These are phyloP conservation scores for Recurvomyces mirabilis DNA, from an alignment of 495 filamentous ascomycete genomes.

Conservation along the genomic window DNA sequence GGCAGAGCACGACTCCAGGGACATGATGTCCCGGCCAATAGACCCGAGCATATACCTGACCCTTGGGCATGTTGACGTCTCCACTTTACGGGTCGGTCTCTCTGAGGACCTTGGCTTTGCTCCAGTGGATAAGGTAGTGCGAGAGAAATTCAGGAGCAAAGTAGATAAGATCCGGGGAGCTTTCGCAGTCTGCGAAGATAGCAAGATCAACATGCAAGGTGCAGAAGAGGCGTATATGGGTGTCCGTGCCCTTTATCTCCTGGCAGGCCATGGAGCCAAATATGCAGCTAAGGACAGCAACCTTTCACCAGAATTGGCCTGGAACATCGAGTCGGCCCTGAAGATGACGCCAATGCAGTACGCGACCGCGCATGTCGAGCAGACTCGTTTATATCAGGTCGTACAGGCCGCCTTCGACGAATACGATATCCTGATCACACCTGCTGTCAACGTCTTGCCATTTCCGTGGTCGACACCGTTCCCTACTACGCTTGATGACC, in stretches of 20 bases:
- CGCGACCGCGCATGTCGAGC: background rate
- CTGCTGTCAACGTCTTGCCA: background rate
- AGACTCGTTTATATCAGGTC: background rate
- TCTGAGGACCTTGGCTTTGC: conserved; percentile 1
- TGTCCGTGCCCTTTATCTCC: background rate
- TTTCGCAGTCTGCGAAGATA: background rate
- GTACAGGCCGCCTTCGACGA: background rate
- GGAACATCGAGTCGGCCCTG: background rate
- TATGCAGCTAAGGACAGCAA: background rate
- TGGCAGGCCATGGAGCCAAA: background rate
- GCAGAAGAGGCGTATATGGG: conserved; percentile 1
- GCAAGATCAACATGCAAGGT: background rate
- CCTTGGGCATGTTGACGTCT: background rate
- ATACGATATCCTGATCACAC: conserved; percentile 1
- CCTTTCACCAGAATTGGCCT: background rate
- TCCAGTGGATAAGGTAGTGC: background rate
- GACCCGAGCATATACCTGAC: background rate
- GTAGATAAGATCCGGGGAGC: background rate
- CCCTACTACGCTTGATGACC: background rate
- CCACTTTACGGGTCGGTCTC: background rate
- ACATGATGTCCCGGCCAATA: background rate
- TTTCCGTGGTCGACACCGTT: background rate
- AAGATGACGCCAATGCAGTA: background rate
- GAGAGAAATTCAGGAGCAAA: background rate
- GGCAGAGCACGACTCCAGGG: background rate